Evolutionary conservation across 2,329 filamentous ascomycete species (phyloP), one percentile per base, ranked within the genome.

Genomic region (Emergomyces pasteurianus): DNA sequence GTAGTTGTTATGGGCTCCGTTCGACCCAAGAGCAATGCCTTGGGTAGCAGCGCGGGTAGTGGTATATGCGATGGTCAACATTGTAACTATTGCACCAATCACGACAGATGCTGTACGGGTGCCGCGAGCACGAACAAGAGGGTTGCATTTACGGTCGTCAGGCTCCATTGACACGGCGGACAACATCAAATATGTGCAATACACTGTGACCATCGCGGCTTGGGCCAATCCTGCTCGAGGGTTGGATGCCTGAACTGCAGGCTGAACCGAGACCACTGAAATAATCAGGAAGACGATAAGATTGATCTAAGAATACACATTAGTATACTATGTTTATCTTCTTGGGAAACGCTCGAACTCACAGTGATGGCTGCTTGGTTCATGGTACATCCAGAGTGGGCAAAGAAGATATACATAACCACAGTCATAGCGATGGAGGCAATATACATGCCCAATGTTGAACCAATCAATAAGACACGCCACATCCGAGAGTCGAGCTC

Each of bases 151-250:
- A 68, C 89, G 87, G 78, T 96, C 86, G 73, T 97, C 92, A 0
- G 94, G 94, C 70, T 99, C 92, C 94, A 99, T 97, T 60, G 91
- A 95, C 0, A 99, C 94, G 31, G 94, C 94, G 2, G 92, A 96
- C 86, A 99, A 90, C 66, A 94, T 99, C 60, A 99, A 84, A 72
- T 99, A 99, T 50, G 94, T 97, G 83, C 94, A 99, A 80, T 99
- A 99, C 62, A 96, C 84, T 21, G 92, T 90, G 52, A 99, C 94
- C 84, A 97, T 96, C 64, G 94, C 92, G 49, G 92, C 91, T 73
- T 99, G 94, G n/a, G 94, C 94, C 62, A 99, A 82, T 56, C 94
- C 94, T 49, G 94, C 94, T 71, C 92, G 91, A 55, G 92, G 86
- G 74, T 99, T 99, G 72, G 87, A 87, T 70, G 92, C 90, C 74